Evolutionary conservation across 2,329 filamentous ascomycete genomes (phyloP).

Genomic region (Emergomyces pasteurianus): DNA sequence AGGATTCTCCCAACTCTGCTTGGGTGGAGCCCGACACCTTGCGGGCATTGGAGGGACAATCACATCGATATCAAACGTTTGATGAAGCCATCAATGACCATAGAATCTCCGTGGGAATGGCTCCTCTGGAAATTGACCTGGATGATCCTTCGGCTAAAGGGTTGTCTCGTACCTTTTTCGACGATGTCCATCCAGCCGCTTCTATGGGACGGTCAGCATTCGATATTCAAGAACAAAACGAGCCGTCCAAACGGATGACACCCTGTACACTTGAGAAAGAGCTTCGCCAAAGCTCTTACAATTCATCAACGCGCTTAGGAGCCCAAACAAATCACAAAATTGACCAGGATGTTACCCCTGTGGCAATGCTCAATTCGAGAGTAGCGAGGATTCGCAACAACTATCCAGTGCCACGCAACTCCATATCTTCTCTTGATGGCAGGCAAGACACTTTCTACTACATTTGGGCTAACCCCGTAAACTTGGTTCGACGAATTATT

Average conservation of each 20-base stretch:
- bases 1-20: slow-evolving; percentile 12
- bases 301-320: neutral
- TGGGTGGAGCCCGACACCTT: slow-evolving; percentile 25
- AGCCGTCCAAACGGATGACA: neutral
- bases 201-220: neutral
- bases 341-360: neutral
- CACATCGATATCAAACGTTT: slow-evolving; percentile 15
- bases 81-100: slow-evolving; percentile 14
- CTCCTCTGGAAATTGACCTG: neutral
- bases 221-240: neutral
- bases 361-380: neutral
- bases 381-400: neutral
- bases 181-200: neutral
- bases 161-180: neutral
- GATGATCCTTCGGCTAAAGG: neutral
- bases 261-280: neutral
- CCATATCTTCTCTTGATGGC: neutral
- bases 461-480: slow-evolving; percentile 1
- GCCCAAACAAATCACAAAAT: neutral
- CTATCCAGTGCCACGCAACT: neutral
- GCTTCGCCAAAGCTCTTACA: neutral
- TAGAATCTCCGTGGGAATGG: neutral
- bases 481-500: slow-evolving; percentile 20
- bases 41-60: slow-evolving; percentile 21
- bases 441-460: slow-evolving; percentile 1